phyloP scores from a whole-genome alignment of 2,329 filamentous ascomycete genomes.

The Phyllosticta capitalensis region DNA sequence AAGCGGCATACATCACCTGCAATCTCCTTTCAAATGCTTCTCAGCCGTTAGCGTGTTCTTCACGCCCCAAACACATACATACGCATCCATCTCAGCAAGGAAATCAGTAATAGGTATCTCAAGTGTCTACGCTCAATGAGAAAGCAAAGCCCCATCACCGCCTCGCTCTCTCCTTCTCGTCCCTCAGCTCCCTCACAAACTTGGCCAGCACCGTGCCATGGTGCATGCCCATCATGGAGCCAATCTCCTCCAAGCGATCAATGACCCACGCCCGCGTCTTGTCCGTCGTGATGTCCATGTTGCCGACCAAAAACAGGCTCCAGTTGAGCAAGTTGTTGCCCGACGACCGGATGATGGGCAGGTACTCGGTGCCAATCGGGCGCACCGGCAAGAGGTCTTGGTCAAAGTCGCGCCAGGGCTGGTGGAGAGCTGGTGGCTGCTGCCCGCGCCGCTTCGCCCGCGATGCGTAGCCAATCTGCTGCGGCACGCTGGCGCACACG shows the following conservation, averaged over 20 bases:
- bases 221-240: constrained; percentile 32
- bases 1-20: too few relatives aligned
- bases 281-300: constrained; percentile 19
- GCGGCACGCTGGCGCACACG: constrained; percentile 26
- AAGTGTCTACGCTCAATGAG: too few relatives aligned
- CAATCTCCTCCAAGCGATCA: constrained; percentile 52
- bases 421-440: not conserved
- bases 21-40: too few relatives aligned
- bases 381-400: constrained; percentile 16
- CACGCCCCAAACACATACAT: too few relatives aligned
- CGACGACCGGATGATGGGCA: constrained; percentile 23
- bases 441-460: constrained; percentile 5
- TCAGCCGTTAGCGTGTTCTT: too few relatives aligned
- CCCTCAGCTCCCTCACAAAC: constrained; percentile 13
- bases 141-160: not conserved
- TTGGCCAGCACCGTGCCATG: constrained; percentile 22
- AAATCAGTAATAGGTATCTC: too few relatives aligned
- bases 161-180: not conserved
- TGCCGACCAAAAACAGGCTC: constrained; percentile 24
- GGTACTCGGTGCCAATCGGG: constrained; percentile 10
- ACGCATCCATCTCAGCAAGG: too few relatives aligned
- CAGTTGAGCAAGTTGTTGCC: constrained; percentile 24
- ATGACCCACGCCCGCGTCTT: constrained; percentile 19
- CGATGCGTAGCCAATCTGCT: constrained; percentile 25
- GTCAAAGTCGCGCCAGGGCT: constrained; percentile 15